Evolutionary conservation across 2,329 filamentous ascomycete genomes (phyloP), one percentile per base, ranked within the genome.

Genomic region (Phoma herbarum): DNA sequence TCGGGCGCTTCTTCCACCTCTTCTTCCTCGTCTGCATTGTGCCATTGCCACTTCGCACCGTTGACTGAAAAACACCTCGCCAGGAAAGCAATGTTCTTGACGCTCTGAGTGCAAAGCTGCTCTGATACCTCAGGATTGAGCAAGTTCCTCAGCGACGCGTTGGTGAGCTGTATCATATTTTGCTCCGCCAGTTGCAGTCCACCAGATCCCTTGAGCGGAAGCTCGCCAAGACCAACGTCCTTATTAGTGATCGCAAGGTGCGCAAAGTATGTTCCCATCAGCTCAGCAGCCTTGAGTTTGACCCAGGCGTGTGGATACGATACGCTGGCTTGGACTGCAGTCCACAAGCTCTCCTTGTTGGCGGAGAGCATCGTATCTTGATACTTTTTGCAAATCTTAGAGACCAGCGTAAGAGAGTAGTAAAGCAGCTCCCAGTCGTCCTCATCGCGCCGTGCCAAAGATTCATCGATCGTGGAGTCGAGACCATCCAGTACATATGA

Each of bases 51-150:
- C 23, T 68, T 76, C 43, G 83, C 68, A 69, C 82, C 80, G 63
- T 88, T 91, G 31, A 84, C 84, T 14, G 84, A 84, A 58, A 86
- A 85, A 70, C 80, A 88, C 60, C 83, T 86, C 41, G 88, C 91
- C 0, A 99, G 82, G 81, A 96, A 96, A 35, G 94, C 84, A 33
- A 97, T 81, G 63, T 97, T 92, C 64, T 92, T 90, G 4, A 91
- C 87, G 12, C 88, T 88, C 73, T 96, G 92, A 41, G 86, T 83
- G 1, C 91, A 91, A n/a, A 98, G 81, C 10, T 87, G 84, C 69
- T 95, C 89, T 16, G 89, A 88, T 8, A 94, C 76, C 50, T 84
- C 85, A 0, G 85, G 82, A 0, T 85, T 86, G 46, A 86, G 86
- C 43, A 97, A 79, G 45, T 83, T 82, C 60, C 81, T 76, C 60